Base-by-base conservation (phyloP, 2,329 filamentous ascomycete genomes). In the Curvularia hawaiiensis region DNA sequence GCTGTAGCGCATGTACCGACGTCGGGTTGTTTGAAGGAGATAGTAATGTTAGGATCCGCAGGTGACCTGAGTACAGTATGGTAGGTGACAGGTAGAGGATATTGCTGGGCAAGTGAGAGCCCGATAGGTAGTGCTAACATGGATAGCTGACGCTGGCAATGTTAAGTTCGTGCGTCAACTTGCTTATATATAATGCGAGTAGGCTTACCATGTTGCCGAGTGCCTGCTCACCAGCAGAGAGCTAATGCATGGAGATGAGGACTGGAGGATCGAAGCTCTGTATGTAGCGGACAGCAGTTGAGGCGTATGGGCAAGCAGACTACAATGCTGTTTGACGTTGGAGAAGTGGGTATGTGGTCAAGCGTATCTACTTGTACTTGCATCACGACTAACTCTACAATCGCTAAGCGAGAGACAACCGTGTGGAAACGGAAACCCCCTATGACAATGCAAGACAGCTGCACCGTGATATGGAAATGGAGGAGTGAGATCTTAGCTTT, bases 11-110 rank as follows among this genome's bases (percentile, higher is more conserved):
- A 91, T 12, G 83, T 87, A 45, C 84, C 85, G 8, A 79, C 73
- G 4, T 84, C 81, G 3, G 84, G 84, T 35, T 81, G 78, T 68
- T 88, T 90, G 80, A 89, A 92, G 54, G 85, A 84, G 69, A 91
- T 85, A 57, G 84, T 87, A 69, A 91, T 84, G 63, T 84, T 83
- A 28, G 79, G 77, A 71, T 90, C 81, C 64, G 89, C 78, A 3
- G 88, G 85, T 18, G 88, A 90, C 26, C 75, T 75, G 55, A 90
- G 81, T 44, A 84, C 83, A 43, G 83, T 87, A 47, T 76, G 63
- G 58, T 79, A 80, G 50, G 71, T 66, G 46, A 72, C 65, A 30
- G 72, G 71, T 16, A 74, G 75, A n/a, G 76, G 75, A 40, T 74
- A 77, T 55, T 80, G 78, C 59, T 80, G 78, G n/a, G 78, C 77